Evolutionary conservation across 2,329 filamentous ascomycete species (phyloP).

Genomic region (Hymenoscyphus infarciens): DNA sequence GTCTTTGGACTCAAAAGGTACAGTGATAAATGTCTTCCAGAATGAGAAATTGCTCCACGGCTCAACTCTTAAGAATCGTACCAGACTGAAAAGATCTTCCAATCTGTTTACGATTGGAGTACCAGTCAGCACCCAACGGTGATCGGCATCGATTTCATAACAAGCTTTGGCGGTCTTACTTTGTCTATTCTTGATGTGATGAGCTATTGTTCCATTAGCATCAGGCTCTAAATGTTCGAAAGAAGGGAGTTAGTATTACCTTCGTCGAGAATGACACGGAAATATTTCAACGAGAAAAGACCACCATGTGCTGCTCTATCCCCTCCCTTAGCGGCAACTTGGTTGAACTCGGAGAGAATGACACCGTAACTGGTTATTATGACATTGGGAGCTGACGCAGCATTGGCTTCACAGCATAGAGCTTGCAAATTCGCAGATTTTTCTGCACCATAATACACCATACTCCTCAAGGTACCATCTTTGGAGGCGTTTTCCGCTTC

Average conservation of each 20-base stretch:
- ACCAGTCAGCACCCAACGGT: slow-evolving; percentile 91
- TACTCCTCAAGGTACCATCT: slow-evolving; percentile 73
- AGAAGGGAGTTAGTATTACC: neutral
- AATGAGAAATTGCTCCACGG: slow-evolving; percentile 99
- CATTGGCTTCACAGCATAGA: slow-evolving; percentile 73
- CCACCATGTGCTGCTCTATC: slow-evolving; percentile 64
- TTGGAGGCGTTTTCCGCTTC: slow-evolving; percentile 90
- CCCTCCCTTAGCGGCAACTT: slow-evolving; percentile 64
- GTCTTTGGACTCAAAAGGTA: slow-evolving; percentile 93
- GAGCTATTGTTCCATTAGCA: slow-evolving; percentile 46
- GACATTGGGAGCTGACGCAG: slow-evolving; percentile 74
- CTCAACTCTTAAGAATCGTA: slow-evolving; percentile 88
- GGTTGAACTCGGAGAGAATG: slow-evolving; percentile 83
- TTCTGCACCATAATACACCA: slow-evolving; percentile 90
- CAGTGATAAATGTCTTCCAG: slow-evolving; percentile 98
- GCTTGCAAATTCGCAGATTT: slow-evolving; percentile 75
- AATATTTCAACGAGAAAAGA: slow-evolving; percentile 90
- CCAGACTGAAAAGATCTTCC: slow-evolving; percentile 90
- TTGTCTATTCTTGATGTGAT: slow-evolving; percentile 84
- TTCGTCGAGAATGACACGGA: slow-evolving; percentile 92
- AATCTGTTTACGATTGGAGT: slow-evolving; percentile 96
- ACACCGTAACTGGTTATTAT: slow-evolving; percentile 95
- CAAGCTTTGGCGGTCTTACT: slow-evolving; percentile 95
- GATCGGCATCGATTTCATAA: slow-evolving; percentile 79
- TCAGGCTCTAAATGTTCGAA: neutral